Base-by-base conservation (phyloP, 1,284 basidiomycete genomes). In the Sporisorium scitamineum region DNA sequence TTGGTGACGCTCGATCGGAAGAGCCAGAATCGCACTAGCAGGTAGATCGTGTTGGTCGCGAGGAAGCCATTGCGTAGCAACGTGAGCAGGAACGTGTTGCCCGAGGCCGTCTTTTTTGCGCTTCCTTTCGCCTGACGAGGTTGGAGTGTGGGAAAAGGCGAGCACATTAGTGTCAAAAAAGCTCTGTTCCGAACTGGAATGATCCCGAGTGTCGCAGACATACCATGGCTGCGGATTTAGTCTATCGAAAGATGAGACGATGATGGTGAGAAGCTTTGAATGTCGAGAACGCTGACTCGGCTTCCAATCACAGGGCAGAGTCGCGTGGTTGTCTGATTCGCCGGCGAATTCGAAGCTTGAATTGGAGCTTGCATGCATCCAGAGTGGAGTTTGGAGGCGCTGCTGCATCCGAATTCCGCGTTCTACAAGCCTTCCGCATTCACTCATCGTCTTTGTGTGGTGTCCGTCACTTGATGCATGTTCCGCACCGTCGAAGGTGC, bases 51-150 rank as follows among this genome's bases (percentile, higher is more conserved):
- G 55, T 83, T 84, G 45, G 79, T 74, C n/a, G 80, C 47, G 9
- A 82, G 56, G 50, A 84, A 84, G 31, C 83, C 83, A 29, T 75
- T 66, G 42, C 65, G 64, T 24, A 84, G 80, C 37, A 77, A 55
- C 18, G 48, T 63, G 26, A 80, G 60, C 14, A 80, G 78, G 11
- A 71, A 66, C 1, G 78, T 78, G 61, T 84, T 84, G 51, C 66
- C 69, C 13, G 78, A 64, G 8, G 81, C 74, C 37, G 71, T 74
- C 60, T 74, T 74, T 27, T 53, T 79, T 42, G 67, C 79, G 65
- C 68, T 82, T 74, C 76, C 75, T 41, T 51, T 74, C 52, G 63
- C 76, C 79, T 74, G 55, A 29, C 5, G 18, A n/a, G 39, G 3
- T 9, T n/a, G n/a, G 39, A 45, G 13, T 9, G 29, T 31, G 31